phyloP scores from a whole-genome alignment of 495 filamentous ascomycete genomes.

The Xylaria sp. region DNA sequence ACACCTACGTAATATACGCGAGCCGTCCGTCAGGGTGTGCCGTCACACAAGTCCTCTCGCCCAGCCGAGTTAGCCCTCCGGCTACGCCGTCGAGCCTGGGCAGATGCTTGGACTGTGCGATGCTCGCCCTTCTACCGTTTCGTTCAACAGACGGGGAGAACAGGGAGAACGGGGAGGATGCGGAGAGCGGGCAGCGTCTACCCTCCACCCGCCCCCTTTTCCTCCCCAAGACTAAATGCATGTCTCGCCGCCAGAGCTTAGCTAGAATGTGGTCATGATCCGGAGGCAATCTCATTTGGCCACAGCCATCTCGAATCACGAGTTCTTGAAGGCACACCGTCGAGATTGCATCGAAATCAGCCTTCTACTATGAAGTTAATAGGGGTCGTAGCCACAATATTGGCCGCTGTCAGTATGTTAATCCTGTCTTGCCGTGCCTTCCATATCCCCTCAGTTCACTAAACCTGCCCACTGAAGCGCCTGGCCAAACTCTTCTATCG shows the following conservation, averaged over 20 bases:
- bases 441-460: not conserved
- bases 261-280: not conserved
- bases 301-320: not conserved
- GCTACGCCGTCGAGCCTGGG: not conserved
- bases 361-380: not conserved
- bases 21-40: not conserved
- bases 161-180: too few species aligned
- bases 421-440: not conserved
- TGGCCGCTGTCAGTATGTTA: conserved; percentile 5
- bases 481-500: conserved; percentile 25
- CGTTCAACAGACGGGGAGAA: too few species aligned
- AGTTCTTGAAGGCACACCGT: not conserved
- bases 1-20: too few species aligned
- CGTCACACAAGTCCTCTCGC: not conserved
- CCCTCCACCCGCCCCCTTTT: too few species aligned
- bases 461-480: not conserved
- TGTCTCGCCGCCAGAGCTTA: not conserved
- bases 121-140: not conserved
- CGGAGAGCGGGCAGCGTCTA: not conserved
- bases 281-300: not conserved
- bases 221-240: too few species aligned
- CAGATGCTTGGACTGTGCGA: not conserved
- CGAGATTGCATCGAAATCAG: not conserved
- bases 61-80: not conserved
- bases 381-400: not conserved